A percentile compares a stretch with the other conserved stretches of the same genome.
Evolutionary conservation across 2,329 filamentous ascomycete genomes (phyloP).

Genomic region (Lanzia echinophila): DNA sequence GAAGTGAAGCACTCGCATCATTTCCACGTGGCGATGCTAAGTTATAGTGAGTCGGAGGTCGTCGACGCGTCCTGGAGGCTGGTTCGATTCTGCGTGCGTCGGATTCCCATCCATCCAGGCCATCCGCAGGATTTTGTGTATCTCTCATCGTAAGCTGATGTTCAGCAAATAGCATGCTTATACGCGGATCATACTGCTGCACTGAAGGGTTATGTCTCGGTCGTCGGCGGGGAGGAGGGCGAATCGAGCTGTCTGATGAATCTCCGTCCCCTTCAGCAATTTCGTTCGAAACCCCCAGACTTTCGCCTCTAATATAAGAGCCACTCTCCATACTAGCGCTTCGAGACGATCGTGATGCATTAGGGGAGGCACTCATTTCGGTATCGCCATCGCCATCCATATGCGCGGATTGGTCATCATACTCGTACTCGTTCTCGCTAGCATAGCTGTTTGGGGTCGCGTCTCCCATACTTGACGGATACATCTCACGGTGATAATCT

Average conservation of each 20-base stretch:
- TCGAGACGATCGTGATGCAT: constrained; percentile 12
- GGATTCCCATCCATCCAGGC: constrained; percentile 2
- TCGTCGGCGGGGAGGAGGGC: constrained; percentile 18
- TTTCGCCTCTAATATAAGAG: constrained; percentile 7
- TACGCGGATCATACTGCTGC: constrained; percentile 25
- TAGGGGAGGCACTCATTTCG: constrained; percentile 29
- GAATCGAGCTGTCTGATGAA: constrained; percentile 24
- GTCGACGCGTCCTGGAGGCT: constrained; percentile 5
- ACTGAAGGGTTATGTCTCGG: constrained; percentile 14
- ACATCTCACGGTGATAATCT: constrained; percentile 3
- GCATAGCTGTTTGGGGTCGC: neutral
- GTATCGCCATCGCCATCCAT: constrained; percentile 32
- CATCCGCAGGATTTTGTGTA: neutral
- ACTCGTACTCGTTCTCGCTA: neutral
- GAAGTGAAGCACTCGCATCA: constrained; percentile 4
- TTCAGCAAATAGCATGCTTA: constrained; percentile 29
- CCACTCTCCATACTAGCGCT: constrained; percentile 7
- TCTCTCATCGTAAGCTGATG: constrained; percentile 20
- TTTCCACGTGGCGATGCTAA: neutral
- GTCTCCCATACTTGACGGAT: neutral
- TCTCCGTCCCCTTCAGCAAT: constrained; percentile 24
- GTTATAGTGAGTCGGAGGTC: neutral
- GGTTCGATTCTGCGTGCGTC: constrained; percentile 10
- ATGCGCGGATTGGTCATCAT: constrained; percentile 16
- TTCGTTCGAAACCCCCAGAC: constrained; percentile 23